Evolutionary conservation across 1,284 basidiomycete genomes (phyloP).

Genomic region (Meripilus lineatus): DNA sequence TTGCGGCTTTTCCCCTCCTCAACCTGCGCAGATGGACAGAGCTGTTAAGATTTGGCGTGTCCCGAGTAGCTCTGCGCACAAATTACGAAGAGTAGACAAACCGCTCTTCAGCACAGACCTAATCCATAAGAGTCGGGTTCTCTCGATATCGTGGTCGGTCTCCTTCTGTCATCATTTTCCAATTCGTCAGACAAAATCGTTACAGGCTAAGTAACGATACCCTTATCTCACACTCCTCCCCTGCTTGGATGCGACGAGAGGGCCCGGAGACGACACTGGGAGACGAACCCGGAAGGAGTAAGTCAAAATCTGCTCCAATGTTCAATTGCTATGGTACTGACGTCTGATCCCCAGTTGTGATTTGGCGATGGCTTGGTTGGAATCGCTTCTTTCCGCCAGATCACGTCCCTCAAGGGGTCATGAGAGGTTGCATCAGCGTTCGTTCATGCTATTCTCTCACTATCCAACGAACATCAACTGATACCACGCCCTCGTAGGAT

Average conservation of each 20-base stretch:
- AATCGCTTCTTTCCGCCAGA: slow-evolving; percentile 59
- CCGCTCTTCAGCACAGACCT: slow-evolving; percentile 63
- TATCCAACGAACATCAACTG: slow-evolving; percentile 8
- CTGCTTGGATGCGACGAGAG: slow-evolving; percentile 42
- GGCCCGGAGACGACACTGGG: slow-evolving; percentile 25
- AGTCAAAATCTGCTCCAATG: background rate
- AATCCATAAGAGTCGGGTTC: slow-evolving; percentile 60
- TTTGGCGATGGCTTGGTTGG: slow-evolving; percentile 66
- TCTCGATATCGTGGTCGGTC: slow-evolving; percentile 57
- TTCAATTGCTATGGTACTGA: background rate
- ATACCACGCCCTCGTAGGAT: slow-evolving; percentile 48
- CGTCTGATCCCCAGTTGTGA: slow-evolving; percentile 30
- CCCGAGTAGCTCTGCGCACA: slow-evolving; percentile 27
- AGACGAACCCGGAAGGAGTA: slow-evolving; percentile 28
- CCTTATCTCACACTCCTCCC: slow-evolving; percentile 55
- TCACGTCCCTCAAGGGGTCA: slow-evolving; percentile 33
- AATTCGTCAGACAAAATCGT: no score
- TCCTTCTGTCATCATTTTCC: no score
- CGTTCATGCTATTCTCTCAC: slow-evolving; percentile 20
- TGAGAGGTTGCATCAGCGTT: slow-evolving; percentile 59
- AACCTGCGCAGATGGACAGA: slow-evolving; percentile 52
- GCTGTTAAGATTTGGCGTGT: slow-evolving; percentile 67
- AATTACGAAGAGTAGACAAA: slow-evolving; percentile 60
- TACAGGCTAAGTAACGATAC: slow-evolving; percentile 56
- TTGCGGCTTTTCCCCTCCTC: slow-evolving; percentile 1